A percentile compares a stretch with the other conserved stretches of the same genome.
phyloP scores from a whole-genome alignment of 1,139 yeast species.

The Pichia sp. region DNA sequence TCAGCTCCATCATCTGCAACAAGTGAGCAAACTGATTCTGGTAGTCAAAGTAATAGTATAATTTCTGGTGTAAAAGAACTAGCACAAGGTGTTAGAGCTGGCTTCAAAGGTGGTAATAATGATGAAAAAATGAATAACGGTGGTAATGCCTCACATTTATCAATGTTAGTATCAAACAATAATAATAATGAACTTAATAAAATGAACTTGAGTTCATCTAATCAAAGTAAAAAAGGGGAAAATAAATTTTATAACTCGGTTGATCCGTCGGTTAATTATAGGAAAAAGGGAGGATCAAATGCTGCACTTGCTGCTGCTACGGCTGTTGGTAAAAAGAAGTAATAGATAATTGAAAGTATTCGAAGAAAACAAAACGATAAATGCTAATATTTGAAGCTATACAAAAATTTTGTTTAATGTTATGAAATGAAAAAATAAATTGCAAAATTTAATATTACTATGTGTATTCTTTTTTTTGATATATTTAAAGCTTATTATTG shows the following conservation, averaged over 20 bases:
- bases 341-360: neutral
- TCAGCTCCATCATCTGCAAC: neutral
- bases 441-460: neutral
- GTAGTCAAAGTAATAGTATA: neutral
- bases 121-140: neutral
- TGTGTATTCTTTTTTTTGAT: too few relatives aligned
- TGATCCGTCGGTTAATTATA: neutral
- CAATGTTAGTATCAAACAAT: neutral
- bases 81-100: neutral
- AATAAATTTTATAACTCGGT: neutral
- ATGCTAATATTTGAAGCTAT: neutral
- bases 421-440: neutral
- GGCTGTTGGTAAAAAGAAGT: conserved; percentile 14
- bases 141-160: neutral
- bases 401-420: neutral
- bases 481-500: neutral
- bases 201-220: neutral
- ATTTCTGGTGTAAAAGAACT: neutral
- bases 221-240: neutral
- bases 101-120: neutral
- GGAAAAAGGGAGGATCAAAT: conserved; percentile 6
- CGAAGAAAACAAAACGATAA: neutral
- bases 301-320: conserved; percentile 23
- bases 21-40: neutral
- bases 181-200: neutral